Evolutionary conservation across 805 yeast genomes (phyloP).

Genomic region (Candida chauliodis): DNA sequence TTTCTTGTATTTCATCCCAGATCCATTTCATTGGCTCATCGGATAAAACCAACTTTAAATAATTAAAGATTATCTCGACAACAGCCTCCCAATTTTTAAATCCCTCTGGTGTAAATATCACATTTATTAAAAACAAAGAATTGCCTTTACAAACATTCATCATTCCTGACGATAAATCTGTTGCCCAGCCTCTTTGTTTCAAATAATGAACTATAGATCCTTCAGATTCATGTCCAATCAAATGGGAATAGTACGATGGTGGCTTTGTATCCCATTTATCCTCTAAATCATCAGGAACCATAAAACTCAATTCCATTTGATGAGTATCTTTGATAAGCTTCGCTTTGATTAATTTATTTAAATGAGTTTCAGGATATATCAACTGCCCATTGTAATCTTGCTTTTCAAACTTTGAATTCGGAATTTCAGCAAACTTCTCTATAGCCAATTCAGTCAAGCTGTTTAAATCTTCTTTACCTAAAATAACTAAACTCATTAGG

Average conservation of each 20-base stretch:
- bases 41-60: constrained; percentile 54
- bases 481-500: constrained; percentile 78
- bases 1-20: constrained; percentile 68
- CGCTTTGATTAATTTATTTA: constrained; percentile 56
- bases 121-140: constrained; percentile 62
- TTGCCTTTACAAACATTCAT: constrained; percentile 63
- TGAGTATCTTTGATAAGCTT: constrained; percentile 82
- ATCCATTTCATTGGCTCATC: constrained; percentile 75
- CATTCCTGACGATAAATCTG: constrained; percentile 70
- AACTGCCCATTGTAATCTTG: constrained; percentile 46
- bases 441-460: constrained; percentile 68
- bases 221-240: constrained; percentile 88
- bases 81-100: constrained; percentile 60
- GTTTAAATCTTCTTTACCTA: constrained; percentile 79
- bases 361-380: constrained; percentile 48
- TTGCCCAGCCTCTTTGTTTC: constrained; percentile 76
- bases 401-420: constrained; percentile 44
- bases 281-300: constrained; percentile 69
- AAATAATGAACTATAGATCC: constrained; percentile 76
- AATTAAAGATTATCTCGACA: constrained; percentile 61
- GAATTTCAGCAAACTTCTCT: constrained; percentile 60
- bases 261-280: constrained; percentile 66
- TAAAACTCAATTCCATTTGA: constrained; percentile 62
- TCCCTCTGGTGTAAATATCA: constrained; percentile 78
- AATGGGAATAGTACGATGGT: constrained; percentile 66